A percentile compares a stretch with the other conserved stretches of the same genome.
Conservation (phyloP, 164 flowering plant species). For the Berberis vulgaris region DNA sequence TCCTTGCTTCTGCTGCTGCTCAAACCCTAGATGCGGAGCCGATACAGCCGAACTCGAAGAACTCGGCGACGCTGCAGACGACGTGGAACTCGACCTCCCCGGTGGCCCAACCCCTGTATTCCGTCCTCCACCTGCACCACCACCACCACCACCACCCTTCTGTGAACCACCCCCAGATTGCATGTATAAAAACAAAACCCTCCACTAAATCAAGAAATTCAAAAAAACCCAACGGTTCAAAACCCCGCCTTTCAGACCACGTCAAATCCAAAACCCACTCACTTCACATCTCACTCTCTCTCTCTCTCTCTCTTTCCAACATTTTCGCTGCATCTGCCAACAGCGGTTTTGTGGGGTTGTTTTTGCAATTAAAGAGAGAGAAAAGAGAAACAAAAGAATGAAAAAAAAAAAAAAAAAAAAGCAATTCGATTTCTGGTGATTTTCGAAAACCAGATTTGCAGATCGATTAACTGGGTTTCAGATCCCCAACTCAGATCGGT, state of each 20-base stretch:
- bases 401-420: too few relatives aligned
- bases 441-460: too few relatives aligned
- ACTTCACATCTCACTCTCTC: background rate
- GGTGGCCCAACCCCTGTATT: slow-evolving; percentile 41
- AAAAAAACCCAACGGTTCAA: slow-evolving; percentile 6
- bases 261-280: slow-evolving; percentile 7
- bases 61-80: slow-evolving; percentile 64
- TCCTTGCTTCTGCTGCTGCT: slow-evolving; percentile 52
- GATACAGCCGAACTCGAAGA: slow-evolving; percentile 80
- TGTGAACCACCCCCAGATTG: slow-evolving; percentile 55
- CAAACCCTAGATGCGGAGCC: slow-evolving; percentile 55
- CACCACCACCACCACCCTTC: slow-evolving; percentile 32
- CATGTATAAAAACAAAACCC: slow-evolving; percentile 28
- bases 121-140: slow-evolving; percentile 21
- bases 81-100: slow-evolving; percentile 33
- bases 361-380: too few relatives aligned
- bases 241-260: slow-evolving; percentile 6
- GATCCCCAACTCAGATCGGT: too few relatives aligned
- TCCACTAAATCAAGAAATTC: slow-evolving; percentile 4
- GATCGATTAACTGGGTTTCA: too few relatives aligned
- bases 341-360: slow-evolving; percentile 3
- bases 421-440: too few relatives aligned
- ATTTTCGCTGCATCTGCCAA: slow-evolving; percentile 12
- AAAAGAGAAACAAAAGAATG: too few relatives aligned
- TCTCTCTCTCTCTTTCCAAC: slow-evolving; percentile 14